phyloP scores from a whole-genome alignment of 345 rosid genomes.

The Salix exigua region DNA sequence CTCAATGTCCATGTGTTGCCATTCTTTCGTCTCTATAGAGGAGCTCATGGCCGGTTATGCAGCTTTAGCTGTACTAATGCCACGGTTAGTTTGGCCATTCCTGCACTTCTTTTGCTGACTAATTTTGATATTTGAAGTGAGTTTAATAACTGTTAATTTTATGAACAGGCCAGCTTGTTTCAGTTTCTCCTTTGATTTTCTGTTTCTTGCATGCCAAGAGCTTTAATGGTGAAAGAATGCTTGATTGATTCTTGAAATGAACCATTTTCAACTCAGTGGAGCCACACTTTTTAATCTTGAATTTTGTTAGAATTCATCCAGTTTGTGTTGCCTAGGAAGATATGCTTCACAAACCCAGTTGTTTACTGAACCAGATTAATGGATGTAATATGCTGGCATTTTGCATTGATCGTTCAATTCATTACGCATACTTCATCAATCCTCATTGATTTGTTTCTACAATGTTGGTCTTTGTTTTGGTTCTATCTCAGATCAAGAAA shows the following conservation, averaged over 20 bases:
- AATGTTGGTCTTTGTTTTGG: not conserved
- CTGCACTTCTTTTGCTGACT: not conserved
- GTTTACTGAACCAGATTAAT: not conserved
- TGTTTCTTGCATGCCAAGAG: not conserved
- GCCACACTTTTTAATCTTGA: not conserved
- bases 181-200: not conserved
- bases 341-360: not conserved
- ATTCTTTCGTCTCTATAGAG: slow-evolving; percentile 81
- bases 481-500: slow-evolving; percentile 65
- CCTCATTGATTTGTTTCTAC: not conserved
- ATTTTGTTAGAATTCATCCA: not conserved
- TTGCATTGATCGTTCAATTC: not conserved
- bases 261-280: not conserved
- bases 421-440: not conserved
- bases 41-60: slow-evolving; percentile 85
- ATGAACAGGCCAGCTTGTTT: not conserved
- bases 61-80: slow-evolving; percentile 98
- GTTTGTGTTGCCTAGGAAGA: not conserved
- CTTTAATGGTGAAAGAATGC: not conserved
- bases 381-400: not conserved
- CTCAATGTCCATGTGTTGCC: slow-evolving; percentile 90
- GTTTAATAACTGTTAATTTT: not conserved
- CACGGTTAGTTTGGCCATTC: slow-evolving; percentile 54
- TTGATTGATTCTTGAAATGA: not conserved
- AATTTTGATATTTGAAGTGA: not conserved